phyloP scores from a whole-genome alignment of 2,329 filamentous ascomycete species.

The Fusarium anthophilum region DNA sequence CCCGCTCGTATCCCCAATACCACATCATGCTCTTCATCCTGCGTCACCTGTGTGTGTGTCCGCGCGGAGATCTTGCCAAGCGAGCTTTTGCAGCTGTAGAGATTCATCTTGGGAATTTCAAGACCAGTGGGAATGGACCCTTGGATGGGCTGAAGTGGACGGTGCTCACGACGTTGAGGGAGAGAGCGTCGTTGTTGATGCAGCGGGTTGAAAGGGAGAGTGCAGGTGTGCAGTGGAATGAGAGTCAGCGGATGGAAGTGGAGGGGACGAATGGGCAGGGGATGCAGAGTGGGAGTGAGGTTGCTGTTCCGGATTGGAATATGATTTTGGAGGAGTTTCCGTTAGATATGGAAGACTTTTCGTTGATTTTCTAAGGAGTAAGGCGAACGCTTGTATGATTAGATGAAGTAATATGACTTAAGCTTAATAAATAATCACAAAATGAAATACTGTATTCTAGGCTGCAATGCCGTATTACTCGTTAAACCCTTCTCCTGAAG shows the following conservation, averaged over 20 bases:
- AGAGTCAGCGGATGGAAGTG: neutral
- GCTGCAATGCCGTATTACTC: accelerated
- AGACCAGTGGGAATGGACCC: neutral
- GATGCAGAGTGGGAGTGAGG: neutral
- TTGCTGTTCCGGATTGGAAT: constrained; percentile 42
- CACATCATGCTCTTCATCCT: constrained; percentile 55
- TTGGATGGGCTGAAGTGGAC: constrained; percentile 44
- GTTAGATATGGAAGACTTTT: constrained; percentile 38
- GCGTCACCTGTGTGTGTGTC: constrained; percentile 54
- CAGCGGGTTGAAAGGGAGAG: constrained; percentile 7
- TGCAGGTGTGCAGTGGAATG: neutral
- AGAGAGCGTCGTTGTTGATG: constrained; percentile 42
- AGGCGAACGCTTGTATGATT: neutral
- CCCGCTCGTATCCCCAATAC: constrained; percentile 53
- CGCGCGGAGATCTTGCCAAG: constrained; percentile 41
- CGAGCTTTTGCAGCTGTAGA: constrained; percentile 47
- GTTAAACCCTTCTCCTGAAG: neutral
- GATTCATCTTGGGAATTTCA: constrained; percentile 10
- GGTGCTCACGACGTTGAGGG: constrained; percentile 44
- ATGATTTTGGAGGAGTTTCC: constrained; percentile 45
- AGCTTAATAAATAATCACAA: neutral
- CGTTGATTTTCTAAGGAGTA: constrained; percentile 19
- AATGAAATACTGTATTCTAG: no score
- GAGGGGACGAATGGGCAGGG: neutral
- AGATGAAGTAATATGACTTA: neutral